A percentile compares a stretch with the other conserved stretches of the same genome.
Conservation (phyloP, 139 green algal species). For the Diplosphaera chodatii region DNA sequence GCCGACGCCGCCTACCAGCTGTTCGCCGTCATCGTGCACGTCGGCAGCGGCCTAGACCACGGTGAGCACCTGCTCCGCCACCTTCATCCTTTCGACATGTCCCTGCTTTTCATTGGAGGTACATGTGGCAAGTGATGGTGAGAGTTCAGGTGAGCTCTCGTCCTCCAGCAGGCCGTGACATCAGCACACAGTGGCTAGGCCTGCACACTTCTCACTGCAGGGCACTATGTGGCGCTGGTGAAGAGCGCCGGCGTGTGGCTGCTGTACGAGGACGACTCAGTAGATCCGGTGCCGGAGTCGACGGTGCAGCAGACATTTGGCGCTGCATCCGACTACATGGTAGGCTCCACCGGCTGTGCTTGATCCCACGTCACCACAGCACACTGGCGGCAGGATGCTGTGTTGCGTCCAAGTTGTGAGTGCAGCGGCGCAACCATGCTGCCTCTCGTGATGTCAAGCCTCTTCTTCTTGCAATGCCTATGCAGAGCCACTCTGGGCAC, state of each 20-base stretch:
- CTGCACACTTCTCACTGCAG: no score
- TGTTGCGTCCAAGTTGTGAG: neutral
- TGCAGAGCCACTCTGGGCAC: conserved; percentile 76
- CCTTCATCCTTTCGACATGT: neutral
- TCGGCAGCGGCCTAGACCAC: conserved; percentile 89
- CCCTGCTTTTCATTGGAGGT: no score
- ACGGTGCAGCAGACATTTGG: conserved; percentile 84
- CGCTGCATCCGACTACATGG: conserved; percentile 43
- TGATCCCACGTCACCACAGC: neutral
- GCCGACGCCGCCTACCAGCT: conserved; percentile 74
- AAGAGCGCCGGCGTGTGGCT: no score
- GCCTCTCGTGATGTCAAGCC: no score
- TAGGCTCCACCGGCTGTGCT: neutral
- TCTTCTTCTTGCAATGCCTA: conserved; percentile 6
- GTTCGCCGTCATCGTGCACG: conserved; percentile 92
- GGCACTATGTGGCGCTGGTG: neutral
- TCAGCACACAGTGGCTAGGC: no score
- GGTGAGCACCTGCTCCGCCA: conserved; percentile 29
- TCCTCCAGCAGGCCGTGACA: no score
- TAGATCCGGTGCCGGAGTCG: conserved; percentile 71
- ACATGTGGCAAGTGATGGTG: no score
- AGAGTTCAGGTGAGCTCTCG: no score
- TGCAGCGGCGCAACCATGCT: neutral
- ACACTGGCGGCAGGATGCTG: no score
- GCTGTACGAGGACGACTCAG: conserved; percentile 66